Evolutionary conservation across 768 basidiomycete genomes (phyloP), one percentile per base, ranked within the genome.

Genomic region (Russula compacta): DNA sequence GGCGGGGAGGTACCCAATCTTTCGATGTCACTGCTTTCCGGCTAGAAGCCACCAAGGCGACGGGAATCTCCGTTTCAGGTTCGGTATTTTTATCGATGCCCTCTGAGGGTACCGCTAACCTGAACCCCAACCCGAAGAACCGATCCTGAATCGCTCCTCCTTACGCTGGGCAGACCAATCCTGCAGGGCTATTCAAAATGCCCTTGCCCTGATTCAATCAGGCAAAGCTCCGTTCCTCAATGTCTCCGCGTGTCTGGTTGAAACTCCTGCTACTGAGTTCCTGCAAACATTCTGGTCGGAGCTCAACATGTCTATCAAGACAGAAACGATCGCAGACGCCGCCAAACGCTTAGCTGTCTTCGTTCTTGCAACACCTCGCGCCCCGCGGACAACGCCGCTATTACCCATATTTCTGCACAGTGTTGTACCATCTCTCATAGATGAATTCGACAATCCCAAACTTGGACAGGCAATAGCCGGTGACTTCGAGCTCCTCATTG

Each of bases 401-500:
- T 75, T 92, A 21, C 88, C 88, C 0, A 78, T 88, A 33, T 92
- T 91, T 70, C 68, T 89, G 63, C 82, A 87, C 69, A 74, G 81
- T 59, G 72, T 86, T n/a, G 70, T 87, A 14, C 89, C 89, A 3
- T 74, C 77, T 17, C 68, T 91, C 50, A 79, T 91, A 57, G 70
- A 74, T 8, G 66, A 69, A 17, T 79, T 86, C 53, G 87, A 91
- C 68, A 74, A 73, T 5, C 42, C 43, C 17, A 78, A 81, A 66
- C 75, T 74, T 56, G 72, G 76, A n/a, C 65, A 74, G 2, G 84
- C 87, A 59, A 80, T 83, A 62, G 75, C 77, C 9, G 71, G 84
- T 56, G 77, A 74, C 54, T 77, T 81, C 4, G 88, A 92, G 68
- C 76, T 89, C 33, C 70, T 91, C 24, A 81, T 82, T n/a, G 76